Evolutionary conservation across 2,329 filamentous ascomycete genomes (phyloP).

Genomic region (Paraphoma sp.): DNA sequence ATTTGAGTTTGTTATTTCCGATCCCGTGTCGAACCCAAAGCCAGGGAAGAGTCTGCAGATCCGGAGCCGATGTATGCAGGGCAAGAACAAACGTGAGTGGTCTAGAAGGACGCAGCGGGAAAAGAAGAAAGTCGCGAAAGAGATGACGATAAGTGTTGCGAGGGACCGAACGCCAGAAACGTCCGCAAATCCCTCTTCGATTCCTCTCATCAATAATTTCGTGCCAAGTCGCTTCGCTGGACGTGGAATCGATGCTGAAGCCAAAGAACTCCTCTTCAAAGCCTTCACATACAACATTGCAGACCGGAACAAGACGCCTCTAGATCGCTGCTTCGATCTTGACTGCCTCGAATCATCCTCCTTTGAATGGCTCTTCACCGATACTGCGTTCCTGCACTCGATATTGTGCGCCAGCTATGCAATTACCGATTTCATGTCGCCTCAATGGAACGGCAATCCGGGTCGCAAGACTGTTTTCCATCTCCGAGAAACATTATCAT

Average conservation of each 20-base stretch:
- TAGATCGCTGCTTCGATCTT: constrained; percentile 15
- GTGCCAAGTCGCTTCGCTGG: constrained; percentile 7
- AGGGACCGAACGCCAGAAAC: background rate
- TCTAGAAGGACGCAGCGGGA: constrained; percentile 15
- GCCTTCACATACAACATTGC: constrained; percentile 9
- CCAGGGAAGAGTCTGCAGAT: constrained; percentile 15
- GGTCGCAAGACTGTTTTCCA: constrained; percentile 11
- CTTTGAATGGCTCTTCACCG: constrained; percentile 12
- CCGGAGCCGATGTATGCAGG: constrained; percentile 25
- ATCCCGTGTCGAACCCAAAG: constrained; percentile 10
- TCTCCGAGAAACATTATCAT: constrained; percentile 11
- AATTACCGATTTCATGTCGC: constrained; percentile 10
- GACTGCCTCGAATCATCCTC: constrained; percentile 7
- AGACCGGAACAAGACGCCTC: constrained; percentile 8
- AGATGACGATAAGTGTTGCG: background rate
- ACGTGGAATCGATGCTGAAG: constrained; percentile 6
- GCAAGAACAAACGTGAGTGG: constrained; percentile 22
- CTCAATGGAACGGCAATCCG: constrained; percentile 7
- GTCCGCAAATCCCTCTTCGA: background rate
- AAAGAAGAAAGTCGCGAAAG: constrained; percentile 5
- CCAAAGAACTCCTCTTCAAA: constrained; percentile 9
- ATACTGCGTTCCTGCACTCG: constrained; percentile 16
- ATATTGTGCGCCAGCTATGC: constrained; percentile 13
- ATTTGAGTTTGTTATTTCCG: constrained; percentile 13
- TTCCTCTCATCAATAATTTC: background rate